A percentile compares a stretch with the other conserved stretches of the same genome.
Evolutionary conservation across 1,284 basidiomycete species (phyloP).

Genomic region (Marasmius fiardii): DNA sequence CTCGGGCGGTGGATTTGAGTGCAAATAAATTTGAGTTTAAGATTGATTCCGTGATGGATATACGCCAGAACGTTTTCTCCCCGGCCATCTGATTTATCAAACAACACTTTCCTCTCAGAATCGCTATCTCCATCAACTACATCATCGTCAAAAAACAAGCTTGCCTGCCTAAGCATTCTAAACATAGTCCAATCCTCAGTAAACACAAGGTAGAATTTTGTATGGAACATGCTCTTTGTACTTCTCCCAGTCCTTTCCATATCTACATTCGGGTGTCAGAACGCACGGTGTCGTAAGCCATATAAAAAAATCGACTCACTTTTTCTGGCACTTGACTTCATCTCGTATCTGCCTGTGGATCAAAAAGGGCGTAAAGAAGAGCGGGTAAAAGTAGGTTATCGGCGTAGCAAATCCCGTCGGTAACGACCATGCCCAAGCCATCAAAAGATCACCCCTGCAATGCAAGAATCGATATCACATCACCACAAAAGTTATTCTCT

Average conservation of each 20-base stretch:
- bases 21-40: no score
- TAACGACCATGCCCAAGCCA: slow-evolving; percentile 90
- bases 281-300: neutral
- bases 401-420: slow-evolving; percentile 91
- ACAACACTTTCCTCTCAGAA: no score
- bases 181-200: slow-evolving; percentile 30
- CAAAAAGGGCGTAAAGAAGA: slow-evolving; percentile 87
- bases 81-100: no score
- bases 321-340: slow-evolving; percentile 87
- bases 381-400: slow-evolving; percentile 93
- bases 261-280: neutral
- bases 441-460: slow-evolving; percentile 78
- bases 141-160: no score
- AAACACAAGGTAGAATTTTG: slow-evolving; percentile 87
- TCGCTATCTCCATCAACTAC: no score
- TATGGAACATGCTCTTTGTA: slow-evolving; percentile 85
- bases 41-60: no score
- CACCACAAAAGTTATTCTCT: neutral
- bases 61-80: no score
- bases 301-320: slow-evolving; percentile 44
- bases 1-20: no score
- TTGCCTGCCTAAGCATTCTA: no score
- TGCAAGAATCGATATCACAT: slow-evolving; percentile 2
- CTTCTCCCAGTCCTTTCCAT: slow-evolving; percentile 79
- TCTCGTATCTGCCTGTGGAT: slow-evolving; percentile 89